Evolutionary conservation across 306 rosid species (phyloP).

Genomic region (Styphnolobium japonicum): DNA sequence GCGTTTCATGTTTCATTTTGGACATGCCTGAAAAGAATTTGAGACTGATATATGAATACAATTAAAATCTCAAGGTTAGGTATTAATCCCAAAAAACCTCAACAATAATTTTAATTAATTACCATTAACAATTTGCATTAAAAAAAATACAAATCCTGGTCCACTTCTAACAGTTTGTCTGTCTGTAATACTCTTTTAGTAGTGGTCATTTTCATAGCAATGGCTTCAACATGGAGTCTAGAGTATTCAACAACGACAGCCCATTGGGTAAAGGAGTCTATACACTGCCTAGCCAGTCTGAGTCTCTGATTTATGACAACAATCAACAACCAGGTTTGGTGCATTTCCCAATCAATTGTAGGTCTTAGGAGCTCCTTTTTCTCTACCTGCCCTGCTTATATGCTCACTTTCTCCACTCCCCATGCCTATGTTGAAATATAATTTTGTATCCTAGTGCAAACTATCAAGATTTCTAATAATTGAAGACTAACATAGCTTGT

Average conservation of each 20-base stretch:
- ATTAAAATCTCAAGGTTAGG: background rate
- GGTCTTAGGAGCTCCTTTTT: slow-evolving; percentile 15
- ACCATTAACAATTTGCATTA: background rate
- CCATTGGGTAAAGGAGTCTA: slow-evolving; percentile 29
- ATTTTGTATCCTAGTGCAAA: slow-evolving; percentile 8
- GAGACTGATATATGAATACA: background rate
- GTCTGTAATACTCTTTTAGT: background rate
- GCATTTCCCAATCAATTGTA: slow-evolving; percentile 9
- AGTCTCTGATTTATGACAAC: slow-evolving; percentile 20
- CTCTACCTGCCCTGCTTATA: slow-evolving; percentile 7
- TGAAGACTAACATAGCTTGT: background rate
- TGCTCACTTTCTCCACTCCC: background rate
- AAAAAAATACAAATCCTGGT: background rate
- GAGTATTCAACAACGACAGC: slow-evolving; percentile 33
- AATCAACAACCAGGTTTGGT: slow-evolving; percentile 53
- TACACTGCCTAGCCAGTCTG: slow-evolving; percentile 29
- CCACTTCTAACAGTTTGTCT: background rate
- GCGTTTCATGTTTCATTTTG: background rate
- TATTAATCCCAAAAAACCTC: background rate
- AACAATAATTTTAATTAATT: background rate
- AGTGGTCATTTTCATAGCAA: slow-evolving; percentile 12
- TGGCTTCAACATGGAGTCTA: slow-evolving; percentile 42
- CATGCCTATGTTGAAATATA: background rate
- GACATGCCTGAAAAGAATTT: background rate
- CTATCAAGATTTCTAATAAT: background rate